A percentile compares a stretch with the other conserved stretches of the same genome.
Conservation (phyloP, 108 stramenopile genomes). For the Chaetoceros tenuissimus region DNA sequence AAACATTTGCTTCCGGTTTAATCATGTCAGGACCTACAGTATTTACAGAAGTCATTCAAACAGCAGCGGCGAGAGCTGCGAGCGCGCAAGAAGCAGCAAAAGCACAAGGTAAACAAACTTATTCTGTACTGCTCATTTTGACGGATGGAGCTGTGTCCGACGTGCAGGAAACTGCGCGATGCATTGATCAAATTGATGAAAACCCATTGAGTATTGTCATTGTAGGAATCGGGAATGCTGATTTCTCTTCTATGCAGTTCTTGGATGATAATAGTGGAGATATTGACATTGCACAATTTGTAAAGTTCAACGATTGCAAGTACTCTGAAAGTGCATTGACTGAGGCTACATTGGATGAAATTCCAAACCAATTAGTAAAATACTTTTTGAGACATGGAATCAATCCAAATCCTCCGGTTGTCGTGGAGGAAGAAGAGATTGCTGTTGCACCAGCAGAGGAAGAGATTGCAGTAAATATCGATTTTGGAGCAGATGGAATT, state of each 20-base stretch:
- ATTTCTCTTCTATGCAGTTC: slow-evolving; percentile 68
- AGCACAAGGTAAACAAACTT: slow-evolving; percentile 24
- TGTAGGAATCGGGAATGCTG: slow-evolving; percentile 75
- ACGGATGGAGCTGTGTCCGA: slow-evolving; percentile 88
- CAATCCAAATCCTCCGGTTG: slow-evolving; percentile 17
- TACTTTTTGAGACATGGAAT: slow-evolving; percentile 44
- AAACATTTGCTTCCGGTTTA: slow-evolving; percentile 39
- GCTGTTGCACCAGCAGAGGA: slow-evolving; percentile 26
- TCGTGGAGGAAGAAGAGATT: slow-evolving; percentile 15
- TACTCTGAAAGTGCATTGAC: slow-evolving; percentile 33
- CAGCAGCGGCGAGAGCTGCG: slow-evolving; percentile 45
- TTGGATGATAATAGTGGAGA: slow-evolving; percentile 46
- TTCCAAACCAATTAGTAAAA: slow-evolving; percentile 53
- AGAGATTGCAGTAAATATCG: slow-evolving; percentile 36
- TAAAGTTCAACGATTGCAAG: slow-evolving; percentile 44
- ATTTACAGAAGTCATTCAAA: slow-evolving; percentile 70
- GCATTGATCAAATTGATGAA: slow-evolving; percentile 30
- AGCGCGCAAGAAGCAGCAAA: slow-evolving; percentile 20
- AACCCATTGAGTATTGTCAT: slow-evolving; percentile 68
- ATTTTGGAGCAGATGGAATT: slow-evolving; percentile 35
- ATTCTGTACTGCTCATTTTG: slow-evolving; percentile 78
- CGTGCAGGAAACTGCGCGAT: slow-evolving; percentile 53
- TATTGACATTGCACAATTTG: slow-evolving; percentile 80
- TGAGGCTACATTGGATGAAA: slow-evolving; percentile 49
- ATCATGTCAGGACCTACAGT: slow-evolving; percentile 82